Evolutionary conservation across 2,329 filamentous ascomycete species (phyloP), one percentile per base, ranked within the genome.

Genomic region (Pseudocercospora crystallina): DNA sequence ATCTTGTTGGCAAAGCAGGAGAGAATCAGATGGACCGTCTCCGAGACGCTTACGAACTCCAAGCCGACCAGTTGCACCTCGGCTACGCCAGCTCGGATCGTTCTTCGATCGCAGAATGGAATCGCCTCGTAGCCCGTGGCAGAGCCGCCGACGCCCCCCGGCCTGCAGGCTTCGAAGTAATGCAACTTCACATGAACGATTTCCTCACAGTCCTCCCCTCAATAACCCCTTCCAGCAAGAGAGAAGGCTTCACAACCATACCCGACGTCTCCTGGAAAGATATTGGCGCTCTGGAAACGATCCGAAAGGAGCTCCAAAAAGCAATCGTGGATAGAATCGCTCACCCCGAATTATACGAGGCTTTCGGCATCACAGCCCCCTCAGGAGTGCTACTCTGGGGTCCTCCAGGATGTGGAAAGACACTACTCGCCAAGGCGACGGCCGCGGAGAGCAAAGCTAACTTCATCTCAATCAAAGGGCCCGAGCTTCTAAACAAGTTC

Each of bases 381-480:
- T 87, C 89, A 0, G 94, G 94, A 12, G 90, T 96, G 2, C 79
- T 99, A 0, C 87, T 99, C 47, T 99, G 92, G 90, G 94, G 94
- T 0, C 94, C 94, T 1, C 94, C 94, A 0, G 94, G 94, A 5
- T 99, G 94, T 69, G 94, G 94, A 62, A 99, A 99, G 71, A 99
- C 94, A 0, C 80, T 99, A 1, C 83, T 99, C 1, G 94, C 94
- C 13, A 96, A 97, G 73, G 94, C 94, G 3, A 90, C 96, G 4
- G 94, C 94, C 48, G 95, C 95, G 69, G 90, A 96, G 68, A 91
- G 88, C 7, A 90, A 92, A 69, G 94, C 94, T 41, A 97, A 96
- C 71, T 99, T 99, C 76, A 99, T 99, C 71, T 90, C 90, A 45
- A 90, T 99, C 72, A 96, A 96, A 71, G 94, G 94, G 0, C 94